Base-by-base conservation (phyloP, 1,139 yeast species). In the Candida frijolesensis region DNA sequence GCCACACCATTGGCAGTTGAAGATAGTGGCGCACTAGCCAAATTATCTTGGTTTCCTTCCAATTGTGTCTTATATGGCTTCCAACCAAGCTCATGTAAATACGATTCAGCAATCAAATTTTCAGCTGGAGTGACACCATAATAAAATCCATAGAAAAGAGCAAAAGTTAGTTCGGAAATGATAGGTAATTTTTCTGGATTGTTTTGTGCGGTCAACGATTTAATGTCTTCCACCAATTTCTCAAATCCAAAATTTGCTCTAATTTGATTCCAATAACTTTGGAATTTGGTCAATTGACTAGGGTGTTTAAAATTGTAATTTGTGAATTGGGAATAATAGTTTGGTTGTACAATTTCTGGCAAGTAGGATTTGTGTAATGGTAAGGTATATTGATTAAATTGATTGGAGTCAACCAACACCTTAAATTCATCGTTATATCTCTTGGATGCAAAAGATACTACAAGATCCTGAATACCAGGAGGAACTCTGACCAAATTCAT, bases 381-480 rank as follows among this genome's bases (percentile, higher is more conserved):
- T 47, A 67, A 56, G 48, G 63, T 52, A 61, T 62, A 65, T 57
- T 68, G 72, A 56, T 68, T 55, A 60, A 68, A 62, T 51, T 63
- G 53, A 51, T 60, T 51, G 33, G 70, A 51, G 55, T 63, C 63
- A 30, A 61, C 55, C 41, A 74, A 62, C 37, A 73, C 56, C 57
- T 64, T 59, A 54, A 66, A 61, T 43, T 60, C 63, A 22, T 54
- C 58, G 44, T 57, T 57, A 18, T 64, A 61, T 54, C 80, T 67
- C 37, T 77, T 71, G 1, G 81, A 67, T 6, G 78, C 75, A 59
- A 76, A 80, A 0, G 87, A 80, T 22, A 80, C 62, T 1, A 83
- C 76, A 52, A 83, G 76, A 58, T 84, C 85, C 64, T 87, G 92
- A 39, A 87, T 79, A 29, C 95, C 95, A 6, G 89, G 85, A 4